A percentile compares a stretch with the other conserved stretches of the same genome.
phyloP scores from a whole-genome alignment of 2,329 filamentous ascomycete genomes.

The Acrocalymma vagum region DNA sequence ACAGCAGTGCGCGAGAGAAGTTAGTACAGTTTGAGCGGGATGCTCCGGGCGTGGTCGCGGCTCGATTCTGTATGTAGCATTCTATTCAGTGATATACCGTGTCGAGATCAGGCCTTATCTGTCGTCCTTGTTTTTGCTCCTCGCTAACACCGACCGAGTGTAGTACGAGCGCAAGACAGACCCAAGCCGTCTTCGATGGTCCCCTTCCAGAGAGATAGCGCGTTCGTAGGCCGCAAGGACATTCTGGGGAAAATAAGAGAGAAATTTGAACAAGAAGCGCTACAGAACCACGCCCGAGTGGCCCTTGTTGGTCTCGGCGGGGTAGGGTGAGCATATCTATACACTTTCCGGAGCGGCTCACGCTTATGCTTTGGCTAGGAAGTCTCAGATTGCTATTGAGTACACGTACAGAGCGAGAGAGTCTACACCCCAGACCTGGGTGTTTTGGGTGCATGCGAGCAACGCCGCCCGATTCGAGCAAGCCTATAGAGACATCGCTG shows the following conservation, averaged over 20 bases:
- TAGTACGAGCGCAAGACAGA: too few species aligned
- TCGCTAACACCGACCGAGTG: too few species aligned
- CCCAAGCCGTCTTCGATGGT: too few species aligned
- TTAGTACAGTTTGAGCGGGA: constrained; percentile 4
- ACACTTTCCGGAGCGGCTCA: too few species aligned
- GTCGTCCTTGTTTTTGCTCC: too few species aligned
- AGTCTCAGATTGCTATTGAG: constrained; percentile 28
- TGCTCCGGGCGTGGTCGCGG: background rate
- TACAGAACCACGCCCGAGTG: constrained; percentile 27
- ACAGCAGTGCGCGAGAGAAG: background rate
- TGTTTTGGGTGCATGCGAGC: constrained; percentile 26
- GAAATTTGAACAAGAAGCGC: too few species aligned
- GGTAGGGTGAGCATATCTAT: constrained; percentile 21
- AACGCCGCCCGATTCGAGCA: constrained; percentile 16
- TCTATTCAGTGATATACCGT: too few species aligned
- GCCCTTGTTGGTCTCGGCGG: constrained; percentile 34
- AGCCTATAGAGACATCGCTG: constrained; percentile 21
- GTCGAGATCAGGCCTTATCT: too few species aligned
- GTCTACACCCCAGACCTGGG: constrained; percentile 12
- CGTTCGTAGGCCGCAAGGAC: too few species aligned
- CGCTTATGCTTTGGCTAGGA: constrained; percentile 12
- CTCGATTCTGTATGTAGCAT: constrained; percentile 3
- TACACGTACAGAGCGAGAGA: constrained; percentile 14
- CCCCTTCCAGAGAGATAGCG: too few species aligned
- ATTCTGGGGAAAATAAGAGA: too few species aligned